Percentiles rank a stretch among this genome's conserved stretches.
Conservation (phyloP, 1,284 basidiomycete species). For the Malassezia equina region DNA sequence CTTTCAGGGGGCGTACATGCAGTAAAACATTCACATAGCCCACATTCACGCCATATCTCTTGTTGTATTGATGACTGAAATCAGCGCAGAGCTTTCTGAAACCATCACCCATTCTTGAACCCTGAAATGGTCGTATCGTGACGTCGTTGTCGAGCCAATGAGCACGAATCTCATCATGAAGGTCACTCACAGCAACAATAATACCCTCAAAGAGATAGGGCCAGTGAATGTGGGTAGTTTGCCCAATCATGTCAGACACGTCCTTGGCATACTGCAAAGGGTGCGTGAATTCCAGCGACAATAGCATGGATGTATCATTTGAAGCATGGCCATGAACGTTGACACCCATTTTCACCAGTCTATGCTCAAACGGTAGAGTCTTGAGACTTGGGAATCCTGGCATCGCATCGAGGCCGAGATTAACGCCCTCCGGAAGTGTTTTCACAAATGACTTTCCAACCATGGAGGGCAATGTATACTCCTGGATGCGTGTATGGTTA, state of each 20-base stretch:
- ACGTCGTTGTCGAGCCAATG: slow-evolving; percentile 54
- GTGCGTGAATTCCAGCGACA: slow-evolving; percentile 68
- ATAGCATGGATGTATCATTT: slow-evolving; percentile 80
- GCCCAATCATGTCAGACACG: slow-evolving; percentile 52
- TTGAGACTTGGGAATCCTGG: slow-evolving; percentile 93
- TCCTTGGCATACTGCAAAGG: slow-evolving; percentile 57
- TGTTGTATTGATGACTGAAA: slow-evolving; percentile 63
- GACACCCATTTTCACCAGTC: slow-evolving; percentile 74
- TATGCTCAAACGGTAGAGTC: slow-evolving; percentile 69
- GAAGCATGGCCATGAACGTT: slow-evolving; percentile 86
- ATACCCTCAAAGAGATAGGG: slow-evolving; percentile 87
- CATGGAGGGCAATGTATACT: slow-evolving; percentile 71
- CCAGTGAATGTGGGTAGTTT: slow-evolving; percentile 67
- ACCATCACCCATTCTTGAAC: not conserved
- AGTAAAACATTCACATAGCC: slow-evolving; percentile 56
- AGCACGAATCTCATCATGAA: slow-evolving; percentile 59
- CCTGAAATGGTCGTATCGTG: not conserved
- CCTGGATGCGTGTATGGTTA: slow-evolving; percentile 66
- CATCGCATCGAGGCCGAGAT: slow-evolving; percentile 71
- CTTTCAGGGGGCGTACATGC: slow-evolving; percentile 51
- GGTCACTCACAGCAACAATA: slow-evolving; percentile 74
- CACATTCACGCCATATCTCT: slow-evolving; percentile 74
- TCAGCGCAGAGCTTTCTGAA: slow-evolving; percentile 55
- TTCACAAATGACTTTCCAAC: slow-evolving; percentile 69
- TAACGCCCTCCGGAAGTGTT: slow-evolving; percentile 78